Conservation (phyloP, 2,329 filamentous ascomycete species). For the Colletotrichum echinochloae region DNA sequence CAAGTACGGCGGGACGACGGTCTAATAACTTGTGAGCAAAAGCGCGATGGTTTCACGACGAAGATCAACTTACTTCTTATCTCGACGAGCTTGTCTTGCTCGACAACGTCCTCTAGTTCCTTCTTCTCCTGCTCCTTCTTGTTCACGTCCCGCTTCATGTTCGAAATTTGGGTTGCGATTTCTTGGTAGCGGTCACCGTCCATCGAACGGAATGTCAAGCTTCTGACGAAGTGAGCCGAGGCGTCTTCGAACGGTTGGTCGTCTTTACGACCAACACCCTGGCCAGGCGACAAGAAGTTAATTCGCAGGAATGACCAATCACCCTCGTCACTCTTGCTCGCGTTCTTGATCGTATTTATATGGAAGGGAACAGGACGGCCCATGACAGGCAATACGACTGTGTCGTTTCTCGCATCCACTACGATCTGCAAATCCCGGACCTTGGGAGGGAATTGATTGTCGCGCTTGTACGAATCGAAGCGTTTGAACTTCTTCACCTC, state of each 20-base stretch:
- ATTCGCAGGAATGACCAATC: slow-evolving; percentile 95
- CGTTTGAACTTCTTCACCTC: slow-evolving; percentile 98
- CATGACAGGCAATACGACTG: slow-evolving; percentile 95
- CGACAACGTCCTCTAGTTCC: slow-evolving; percentile 98
- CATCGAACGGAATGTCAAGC: slow-evolving; percentile 92
- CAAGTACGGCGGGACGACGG: slow-evolving; percentile 88
- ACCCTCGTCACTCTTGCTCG: slow-evolving; percentile 95
- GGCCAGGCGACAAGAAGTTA: slow-evolving; percentile 96
- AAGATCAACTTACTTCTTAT: slow-evolving; percentile 78
- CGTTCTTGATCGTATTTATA: slow-evolving; percentile 98
- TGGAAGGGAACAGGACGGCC: slow-evolving; percentile 97
- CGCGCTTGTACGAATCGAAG: slow-evolving; percentile 98
- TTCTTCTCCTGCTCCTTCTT: slow-evolving; percentile 99
- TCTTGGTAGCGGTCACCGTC: slow-evolving; percentile 90
- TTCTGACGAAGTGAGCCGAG: slow-evolving; percentile 93
- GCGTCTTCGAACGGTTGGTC: slow-evolving; percentile 98
- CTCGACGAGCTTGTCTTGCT: slow-evolving; percentile 96
- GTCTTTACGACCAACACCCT: slow-evolving; percentile 96
- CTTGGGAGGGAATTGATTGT: slow-evolving; percentile 88
- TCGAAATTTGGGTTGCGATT: slow-evolving; percentile 92
- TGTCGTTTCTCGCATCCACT: slow-evolving; percentile 90
- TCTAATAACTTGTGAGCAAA: slow-evolving; percentile 59
- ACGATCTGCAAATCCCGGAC: slow-evolving; percentile 90
- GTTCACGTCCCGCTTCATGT: slow-evolving; percentile 92
- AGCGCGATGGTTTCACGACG: neutral